These are phyloP conservation scores for Venturia pyrina DNA, from an alignment of 2,329 filamentous ascomycete genomes.

Conservation along the genomic window DNA sequence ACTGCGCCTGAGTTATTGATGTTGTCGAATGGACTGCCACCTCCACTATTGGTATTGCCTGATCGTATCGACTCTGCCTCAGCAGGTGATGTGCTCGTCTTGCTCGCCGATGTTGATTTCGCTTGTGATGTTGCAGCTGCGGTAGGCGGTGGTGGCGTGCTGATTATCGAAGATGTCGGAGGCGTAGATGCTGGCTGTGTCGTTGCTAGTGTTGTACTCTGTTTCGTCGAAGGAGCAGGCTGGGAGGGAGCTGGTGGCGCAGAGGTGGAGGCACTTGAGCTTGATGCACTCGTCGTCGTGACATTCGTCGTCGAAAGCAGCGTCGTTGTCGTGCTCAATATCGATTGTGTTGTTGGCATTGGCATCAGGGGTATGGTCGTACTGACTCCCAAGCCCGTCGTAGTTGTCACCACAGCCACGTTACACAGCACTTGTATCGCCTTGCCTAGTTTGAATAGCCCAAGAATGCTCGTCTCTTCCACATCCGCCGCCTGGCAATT, in stretches of 20 bases:
- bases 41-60: constrained; percentile 7
- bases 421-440: constrained; percentile 31
- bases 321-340: not conserved
- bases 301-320: not conserved
- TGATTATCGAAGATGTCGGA: not conserved
- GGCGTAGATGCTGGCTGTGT: not conserved
- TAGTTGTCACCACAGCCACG: constrained; percentile 20
- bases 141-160: not conserved
- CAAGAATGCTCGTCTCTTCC: constrained; percentile 30
- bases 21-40: constrained; percentile 12
- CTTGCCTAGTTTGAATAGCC: constrained; percentile 30
- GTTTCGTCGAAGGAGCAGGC: not conserved
- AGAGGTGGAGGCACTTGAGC: not conserved
- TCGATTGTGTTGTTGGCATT: not conserved
- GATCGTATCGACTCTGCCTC: constrained; percentile 2
- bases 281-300: not conserved
- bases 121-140: not conserved
- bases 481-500: constrained; percentile 27
- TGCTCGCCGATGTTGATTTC: constrained; percentile 5
- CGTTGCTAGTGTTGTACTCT: not conserved
- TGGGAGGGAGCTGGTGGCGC: not conserved
- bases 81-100: not conserved
- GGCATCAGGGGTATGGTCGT: not conserved
- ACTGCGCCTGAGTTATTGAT: constrained; percentile 9
- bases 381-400: constrained; percentile 1